phyloP scores from a whole-genome alignment of 345 rosid species.

The Gossypium mustelinum region DNA sequence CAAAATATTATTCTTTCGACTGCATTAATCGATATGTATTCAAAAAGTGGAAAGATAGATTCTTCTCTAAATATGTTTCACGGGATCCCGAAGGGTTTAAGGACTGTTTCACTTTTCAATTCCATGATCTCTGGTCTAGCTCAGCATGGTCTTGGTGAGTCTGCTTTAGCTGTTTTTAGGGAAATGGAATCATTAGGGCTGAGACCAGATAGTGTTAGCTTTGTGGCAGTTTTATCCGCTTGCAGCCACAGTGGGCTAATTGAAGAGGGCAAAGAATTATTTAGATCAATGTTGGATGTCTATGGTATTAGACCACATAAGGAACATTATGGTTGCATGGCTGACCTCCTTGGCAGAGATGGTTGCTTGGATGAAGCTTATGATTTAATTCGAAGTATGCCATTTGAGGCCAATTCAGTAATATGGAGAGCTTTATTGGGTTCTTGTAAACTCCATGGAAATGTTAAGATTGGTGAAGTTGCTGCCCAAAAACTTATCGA shows the following conservation, averaged over 20 bases:
- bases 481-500: slow-evolving; percentile 26
- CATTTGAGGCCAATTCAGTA: slow-evolving; percentile 43
- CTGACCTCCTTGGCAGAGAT: slow-evolving; percentile 61
- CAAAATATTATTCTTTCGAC: slow-evolving; percentile 38
- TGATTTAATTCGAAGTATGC: slow-evolving; percentile 42
- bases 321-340: slow-evolving; percentile 62
- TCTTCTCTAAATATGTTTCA: slow-evolving; percentile 37
- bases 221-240: slow-evolving; percentile 48
- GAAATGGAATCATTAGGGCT: slow-evolving; percentile 38
- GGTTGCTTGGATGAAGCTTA: slow-evolving; percentile 51
- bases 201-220: slow-evolving; percentile 49
- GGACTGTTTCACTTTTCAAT: slow-evolving; percentile 43
- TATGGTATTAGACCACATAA: slow-evolving; percentile 29
- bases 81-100: slow-evolving; percentile 21
- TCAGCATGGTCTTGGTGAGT: slow-evolving; percentile 46
- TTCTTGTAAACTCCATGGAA: slow-evolving; percentile 36
- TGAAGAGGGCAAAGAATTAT: slow-evolving; percentile 38
- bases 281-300: slow-evolving; percentile 38
- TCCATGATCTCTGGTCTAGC: slow-evolving; percentile 55
- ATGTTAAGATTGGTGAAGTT: slow-evolving; percentile 29
- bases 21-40: slow-evolving; percentile 55
- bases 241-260: slow-evolving; percentile 57
- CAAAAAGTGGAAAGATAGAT: slow-evolving; percentile 49
- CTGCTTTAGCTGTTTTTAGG: slow-evolving; percentile 35
- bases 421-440: slow-evolving; percentile 44